phyloP scores from a whole-genome alignment of 2,329 filamentous ascomycete species.

The Aspergillus fumigatiaffinis region DNA sequence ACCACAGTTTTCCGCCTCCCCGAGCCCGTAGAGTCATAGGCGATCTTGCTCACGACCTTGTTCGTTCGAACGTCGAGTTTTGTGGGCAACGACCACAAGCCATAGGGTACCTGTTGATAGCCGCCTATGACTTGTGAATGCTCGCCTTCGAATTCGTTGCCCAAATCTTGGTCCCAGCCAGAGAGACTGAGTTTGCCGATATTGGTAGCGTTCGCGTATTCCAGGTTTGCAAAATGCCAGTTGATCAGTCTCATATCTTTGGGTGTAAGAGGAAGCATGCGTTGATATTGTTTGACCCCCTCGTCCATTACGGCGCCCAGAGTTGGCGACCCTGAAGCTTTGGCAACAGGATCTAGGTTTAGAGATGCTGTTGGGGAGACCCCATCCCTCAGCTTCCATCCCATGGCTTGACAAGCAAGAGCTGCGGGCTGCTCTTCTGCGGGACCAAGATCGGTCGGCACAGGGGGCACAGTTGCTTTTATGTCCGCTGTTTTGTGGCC shows the following conservation, averaged over 20 bases:
- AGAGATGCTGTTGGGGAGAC: slow-evolving; percentile 63
- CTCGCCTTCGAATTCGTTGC: slow-evolving; percentile 93
- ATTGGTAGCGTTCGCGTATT: slow-evolving; percentile 93
- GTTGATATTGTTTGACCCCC: slow-evolving; percentile 82
- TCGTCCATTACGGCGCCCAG: slow-evolving; percentile 89
- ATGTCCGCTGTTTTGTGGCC: slow-evolving; percentile 49
- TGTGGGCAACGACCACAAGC: slow-evolving; percentile 71
- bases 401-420: slow-evolving; percentile 72
- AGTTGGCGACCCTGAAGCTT: slow-evolving; percentile 61
- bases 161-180: slow-evolving; percentile 95
- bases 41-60: slow-evolving; percentile 69
- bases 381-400: slow-evolving; percentile 70
- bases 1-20: slow-evolving; percentile 54
- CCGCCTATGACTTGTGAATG: slow-evolving; percentile 92
- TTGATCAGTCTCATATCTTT: slow-evolving; percentile 89
- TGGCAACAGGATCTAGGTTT: slow-evolving; percentile 64
- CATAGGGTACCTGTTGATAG: slow-evolving; percentile 89
- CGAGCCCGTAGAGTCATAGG: slow-evolving; percentile 49
- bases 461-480: slow-evolving; percentile 43
- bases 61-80: slow-evolving; percentile 73
- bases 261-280: slow-evolving; percentile 74
- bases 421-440: slow-evolving; percentile 69
- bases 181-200: slow-evolving; percentile 81
- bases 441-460: slow-evolving; percentile 56
- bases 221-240: slow-evolving; percentile 97